phyloP scores from a whole-genome alignment of 768 basidiomycete species.

The Boletus barrowsii region DNA sequence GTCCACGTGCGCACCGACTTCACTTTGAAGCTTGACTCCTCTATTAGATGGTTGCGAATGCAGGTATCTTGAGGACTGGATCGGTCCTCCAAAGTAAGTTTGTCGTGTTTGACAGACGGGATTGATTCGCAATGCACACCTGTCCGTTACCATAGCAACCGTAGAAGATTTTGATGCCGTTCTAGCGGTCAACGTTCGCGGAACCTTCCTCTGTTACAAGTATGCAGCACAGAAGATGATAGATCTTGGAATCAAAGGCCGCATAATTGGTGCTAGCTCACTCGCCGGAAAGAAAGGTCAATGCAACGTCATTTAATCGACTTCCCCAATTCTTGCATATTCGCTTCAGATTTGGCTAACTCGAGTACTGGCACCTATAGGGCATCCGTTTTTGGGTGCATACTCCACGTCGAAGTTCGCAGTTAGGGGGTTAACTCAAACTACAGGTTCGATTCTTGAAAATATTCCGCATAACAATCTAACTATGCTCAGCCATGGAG shows the following conservation, averaged over 20 bases:
- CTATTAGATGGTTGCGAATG: constrained; percentile 18
- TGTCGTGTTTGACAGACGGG: background rate
- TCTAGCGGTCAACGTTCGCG: constrained; percentile 38
- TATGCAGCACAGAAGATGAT: constrained; percentile 44
- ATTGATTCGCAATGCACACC: background rate
- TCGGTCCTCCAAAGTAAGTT: constrained; percentile 8
- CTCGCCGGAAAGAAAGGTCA: constrained; percentile 33
- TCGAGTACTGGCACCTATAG: constrained; percentile 13
- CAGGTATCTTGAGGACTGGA: constrained; percentile 14
- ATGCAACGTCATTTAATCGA: background rate
- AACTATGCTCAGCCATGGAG: constrained; percentile 29
- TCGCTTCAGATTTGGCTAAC: background rate
- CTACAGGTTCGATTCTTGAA: constrained; percentile 13
- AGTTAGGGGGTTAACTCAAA: constrained; percentile 41
- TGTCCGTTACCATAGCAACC: constrained; percentile 22
- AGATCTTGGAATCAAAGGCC: constrained; percentile 39
- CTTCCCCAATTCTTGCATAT: background rate
- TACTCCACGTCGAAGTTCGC: constrained; percentile 44
- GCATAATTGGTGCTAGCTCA: constrained; percentile 41
- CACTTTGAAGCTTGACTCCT: constrained; percentile 1
- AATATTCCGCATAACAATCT: background rate
- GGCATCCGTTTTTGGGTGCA: constrained; percentile 24
- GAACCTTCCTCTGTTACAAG: constrained; percentile 41
- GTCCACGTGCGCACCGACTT: background rate
- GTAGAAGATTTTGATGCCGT: constrained; percentile 33